Conservation (phyloP, 1,284 basidiomycete genomes). For the Sporisorium exsertum region DNA sequence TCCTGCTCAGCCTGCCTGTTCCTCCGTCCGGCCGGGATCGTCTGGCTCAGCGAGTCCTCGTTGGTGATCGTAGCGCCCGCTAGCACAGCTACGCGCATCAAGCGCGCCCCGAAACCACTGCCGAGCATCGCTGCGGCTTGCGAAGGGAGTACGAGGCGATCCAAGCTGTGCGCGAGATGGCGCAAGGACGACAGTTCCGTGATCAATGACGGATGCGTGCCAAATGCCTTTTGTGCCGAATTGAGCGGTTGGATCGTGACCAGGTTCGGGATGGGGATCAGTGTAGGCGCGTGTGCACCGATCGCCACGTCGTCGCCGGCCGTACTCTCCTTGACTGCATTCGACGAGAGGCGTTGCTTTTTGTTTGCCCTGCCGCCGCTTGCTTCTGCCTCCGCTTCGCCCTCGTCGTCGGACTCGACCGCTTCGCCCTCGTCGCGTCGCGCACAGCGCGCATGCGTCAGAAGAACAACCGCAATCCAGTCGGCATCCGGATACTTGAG, state of each 20-base stretch:
- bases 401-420: constrained; percentile 43
- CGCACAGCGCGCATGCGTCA: constrained; percentile 34
- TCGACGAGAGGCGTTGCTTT: constrained; percentile 25
- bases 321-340: constrained; percentile 20
- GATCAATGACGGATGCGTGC: constrained; percentile 37
- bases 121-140: constrained; percentile 52
- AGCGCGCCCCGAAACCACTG: constrained; percentile 33
- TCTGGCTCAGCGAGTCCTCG: constrained; percentile 48
- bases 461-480: constrained; percentile 42
- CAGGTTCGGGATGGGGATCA: constrained; percentile 40
- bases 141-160: constrained; percentile 46
- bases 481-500: constrained; percentile 51
- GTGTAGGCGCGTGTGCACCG: constrained; percentile 6
- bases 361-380: constrained; percentile 12
- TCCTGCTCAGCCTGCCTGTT: constrained; percentile 39
- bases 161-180: constrained; percentile 50
- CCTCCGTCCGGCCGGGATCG: constrained; percentile 22
- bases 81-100: constrained; percentile 49
- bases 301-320: constrained; percentile 16
- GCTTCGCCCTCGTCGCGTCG: constrained; percentile 22
- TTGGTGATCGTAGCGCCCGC: constrained; percentile 47
- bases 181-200: constrained; percentile 52
- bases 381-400: constrained; percentile 8
- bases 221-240: constrained; percentile 41
- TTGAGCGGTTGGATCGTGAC: constrained; percentile 48